Evolutionary conservation across 1,284 basidiomycete genomes (phyloP), one percentile per base, ranked within the genome.

Genomic region (Ustilago cynodontis): DNA sequence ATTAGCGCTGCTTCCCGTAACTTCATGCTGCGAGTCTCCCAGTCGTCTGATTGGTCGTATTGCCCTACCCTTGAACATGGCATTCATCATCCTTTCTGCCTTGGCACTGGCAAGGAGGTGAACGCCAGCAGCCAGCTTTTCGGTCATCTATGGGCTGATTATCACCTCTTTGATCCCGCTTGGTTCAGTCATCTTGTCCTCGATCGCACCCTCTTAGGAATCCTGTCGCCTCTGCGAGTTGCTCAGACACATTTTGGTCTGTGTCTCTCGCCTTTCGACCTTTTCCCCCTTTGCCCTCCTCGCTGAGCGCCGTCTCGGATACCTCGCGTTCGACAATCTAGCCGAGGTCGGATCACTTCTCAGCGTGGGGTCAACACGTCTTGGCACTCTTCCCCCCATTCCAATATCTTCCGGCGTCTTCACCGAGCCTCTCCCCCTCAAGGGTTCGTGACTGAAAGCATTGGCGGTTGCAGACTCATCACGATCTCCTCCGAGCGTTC

Each of bases 291-390:
- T 18, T 8, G 14, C 26, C 14, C 49, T n/a, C 13, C 20, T 49
- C 47, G 22, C 11, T 49, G 24, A 20, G 7, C 26, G 8, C 45
- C 22, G 16, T 10, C 7, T 10, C 35, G 35, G 35, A 37, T 37
- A 13, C 35, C 9, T 37, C 35, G 14, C 35, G 14, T 11, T 37
- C 9, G 14, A 37, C 35, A 37, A 51, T 58, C 56, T 58, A 58
- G 45, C 43, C 56, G 56, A 58, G 29, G 28, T 58, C 56, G 56
- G 29, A 24, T 49, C 28, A 11, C 37, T 26, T 13, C 43, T 47
- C 28, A 31, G 29, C 56, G 56, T 58, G 43, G 56, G 56, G 56
- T 31, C 3, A 58, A 13, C 4, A 22, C 14, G 56, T 47, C 56
- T 58, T 49, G 56, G 56, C 56, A 29, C 33, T 13, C 31, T n/a